Conservation (phyloP, 2,329 filamentous ascomycete genomes). For the Chaetomium sp. region DNA sequence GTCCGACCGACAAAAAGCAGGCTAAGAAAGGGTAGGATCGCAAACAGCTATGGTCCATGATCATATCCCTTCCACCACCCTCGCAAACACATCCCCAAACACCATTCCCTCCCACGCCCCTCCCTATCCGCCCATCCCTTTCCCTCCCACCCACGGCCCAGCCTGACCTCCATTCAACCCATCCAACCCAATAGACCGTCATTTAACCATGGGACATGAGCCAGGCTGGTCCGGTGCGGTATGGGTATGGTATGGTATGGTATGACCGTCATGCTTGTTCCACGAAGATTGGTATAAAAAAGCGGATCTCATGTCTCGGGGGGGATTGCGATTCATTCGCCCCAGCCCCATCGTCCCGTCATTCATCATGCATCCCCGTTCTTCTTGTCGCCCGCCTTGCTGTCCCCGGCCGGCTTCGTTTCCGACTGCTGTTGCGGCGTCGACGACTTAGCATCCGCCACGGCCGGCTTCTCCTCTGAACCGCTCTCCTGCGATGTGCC, state of each 20-base stretch:
- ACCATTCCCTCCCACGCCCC: not conserved
- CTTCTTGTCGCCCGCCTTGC: conserved; percentile 8
- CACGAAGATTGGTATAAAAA: conserved; percentile 21
- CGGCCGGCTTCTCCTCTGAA: conserved; percentile 1
- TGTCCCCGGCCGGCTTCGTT: conserved; percentile 6
- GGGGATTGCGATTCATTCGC: conserved; percentile 7
- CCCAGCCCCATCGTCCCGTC: not conserved
- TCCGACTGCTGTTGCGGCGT: conserved; percentile 15
- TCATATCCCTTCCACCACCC: not conserved
- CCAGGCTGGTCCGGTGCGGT: conserved; percentile 7
- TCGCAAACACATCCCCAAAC: not conserved
- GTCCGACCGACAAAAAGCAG: not conserved
- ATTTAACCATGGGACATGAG: conserved; percentile 12
- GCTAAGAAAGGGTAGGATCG: not conserved
- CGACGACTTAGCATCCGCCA: not conserved
- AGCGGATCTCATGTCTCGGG: conserved; percentile 17
- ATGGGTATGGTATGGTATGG: conserved; percentile 13
- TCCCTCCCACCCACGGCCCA: not conserved
- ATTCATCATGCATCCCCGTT: conserved; percentile 14
- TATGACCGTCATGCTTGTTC: conserved; percentile 23
- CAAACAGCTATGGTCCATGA: not conserved
- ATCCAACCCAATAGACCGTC: not conserved
- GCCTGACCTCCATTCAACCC: conserved; percentile 4
- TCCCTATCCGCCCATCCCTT: not conserved
- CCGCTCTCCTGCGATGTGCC: conserved; percentile 41